Conservation (phyloP, 306 rosid species). For the Prunus salicina region DNA sequence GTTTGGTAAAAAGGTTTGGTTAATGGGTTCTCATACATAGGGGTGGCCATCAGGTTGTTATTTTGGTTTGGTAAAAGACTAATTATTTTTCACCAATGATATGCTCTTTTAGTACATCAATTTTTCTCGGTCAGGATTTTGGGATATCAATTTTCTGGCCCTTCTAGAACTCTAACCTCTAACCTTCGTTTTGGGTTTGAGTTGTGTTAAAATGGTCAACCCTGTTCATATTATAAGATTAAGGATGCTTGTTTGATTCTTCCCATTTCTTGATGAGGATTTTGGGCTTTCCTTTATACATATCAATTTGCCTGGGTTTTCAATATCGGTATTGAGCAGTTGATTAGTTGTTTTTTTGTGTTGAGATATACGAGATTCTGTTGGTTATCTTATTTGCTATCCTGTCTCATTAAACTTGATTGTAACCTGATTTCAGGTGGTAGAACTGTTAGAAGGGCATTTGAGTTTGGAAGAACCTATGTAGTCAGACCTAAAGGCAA, state of each 20-base stretch:
- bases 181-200: not conserved
- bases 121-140: not conserved
- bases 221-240: not conserved
- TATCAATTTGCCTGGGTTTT: not conserved
- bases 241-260: not conserved
- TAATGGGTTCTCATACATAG: not conserved
- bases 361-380: not conserved
- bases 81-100: not conserved
- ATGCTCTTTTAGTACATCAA: not conserved
- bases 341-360: not conserved
- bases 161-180: not conserved
- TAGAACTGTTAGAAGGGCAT: conserved; percentile 52
- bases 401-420: conserved; percentile 4
- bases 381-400: conserved; percentile 9
- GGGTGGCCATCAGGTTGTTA: not conserved
- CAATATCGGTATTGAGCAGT: not conserved
- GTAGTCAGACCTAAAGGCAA: conserved; percentile 95
- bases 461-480: conserved; percentile 91
- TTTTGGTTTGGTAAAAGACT: not conserved
- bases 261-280: not conserved
- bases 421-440: conserved; percentile 49
- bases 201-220: not conserved
- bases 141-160: not conserved
- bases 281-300: not conserved
- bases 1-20: not conserved